Evolutionary conservation across 345 rosid genomes (phyloP).

Genomic region (Trapa incisa): DNA sequence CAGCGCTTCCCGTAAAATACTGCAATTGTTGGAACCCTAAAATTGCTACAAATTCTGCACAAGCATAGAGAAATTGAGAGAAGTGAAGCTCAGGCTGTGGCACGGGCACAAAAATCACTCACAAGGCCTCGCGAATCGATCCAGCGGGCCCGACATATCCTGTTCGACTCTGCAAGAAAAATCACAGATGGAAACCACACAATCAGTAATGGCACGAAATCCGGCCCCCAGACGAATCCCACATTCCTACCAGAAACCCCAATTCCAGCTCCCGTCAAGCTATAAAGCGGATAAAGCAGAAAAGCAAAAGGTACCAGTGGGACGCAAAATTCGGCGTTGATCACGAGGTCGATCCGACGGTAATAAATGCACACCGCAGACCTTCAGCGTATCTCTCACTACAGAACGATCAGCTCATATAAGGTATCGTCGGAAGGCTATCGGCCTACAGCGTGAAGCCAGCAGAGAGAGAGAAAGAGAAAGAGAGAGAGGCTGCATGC

Average conservation of each 20-base stretch:
- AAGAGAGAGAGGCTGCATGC: too few relatives aligned
- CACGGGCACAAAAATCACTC: conserved; percentile 22
- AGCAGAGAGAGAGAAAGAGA: too few relatives aligned
- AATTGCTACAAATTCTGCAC: neutral
- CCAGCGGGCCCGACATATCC: conserved; percentile 88
- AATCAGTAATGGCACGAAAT: neutral
- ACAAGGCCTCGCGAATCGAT: conserved; percentile 93
- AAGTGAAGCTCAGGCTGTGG: neutral
- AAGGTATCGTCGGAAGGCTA: too few relatives aligned
- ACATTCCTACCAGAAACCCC: conserved; percentile 7
- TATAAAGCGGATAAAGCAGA: neutral
- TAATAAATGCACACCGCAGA: conserved; percentile 15
- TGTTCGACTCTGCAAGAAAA: conserved; percentile 3
- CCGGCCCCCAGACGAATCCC: neutral
- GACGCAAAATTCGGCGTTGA: conserved; percentile 4
- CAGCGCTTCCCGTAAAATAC: too few relatives aligned
- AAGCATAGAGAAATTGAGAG: neutral
- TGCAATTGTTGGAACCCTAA: neutral
- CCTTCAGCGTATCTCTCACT: too few relatives aligned
- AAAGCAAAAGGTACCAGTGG: neutral
- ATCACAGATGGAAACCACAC: conserved; percentile 1
- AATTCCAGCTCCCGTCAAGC: neutral
- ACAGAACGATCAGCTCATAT: too few relatives aligned
- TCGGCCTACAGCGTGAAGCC: too few relatives aligned
- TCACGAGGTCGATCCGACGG: conserved; percentile 40